Evolutionary conservation across 2,329 filamentous ascomycete genomes (phyloP).

Genomic region (Fusarium sp.): DNA sequence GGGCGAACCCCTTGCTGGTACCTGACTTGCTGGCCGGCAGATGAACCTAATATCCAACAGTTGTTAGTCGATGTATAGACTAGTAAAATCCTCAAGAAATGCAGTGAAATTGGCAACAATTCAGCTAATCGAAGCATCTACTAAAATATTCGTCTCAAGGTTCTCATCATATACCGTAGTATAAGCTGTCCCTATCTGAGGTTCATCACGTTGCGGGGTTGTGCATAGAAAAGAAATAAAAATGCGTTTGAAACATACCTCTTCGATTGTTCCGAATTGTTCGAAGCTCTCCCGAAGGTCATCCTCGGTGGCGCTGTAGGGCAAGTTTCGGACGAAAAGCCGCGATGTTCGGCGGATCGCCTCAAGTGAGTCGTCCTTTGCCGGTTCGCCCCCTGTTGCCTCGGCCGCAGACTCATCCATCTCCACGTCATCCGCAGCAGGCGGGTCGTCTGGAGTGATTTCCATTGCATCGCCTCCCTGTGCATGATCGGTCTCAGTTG

Average conservation of each 20-base stretch:
- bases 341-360: conserved; percentile 77
- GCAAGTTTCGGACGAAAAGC: conserved; percentile 89
- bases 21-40: conserved; percentile 80
- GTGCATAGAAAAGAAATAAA: conserved; percentile 14
- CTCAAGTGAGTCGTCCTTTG: conserved; percentile 48
- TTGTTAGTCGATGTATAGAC: conserved; percentile 45
- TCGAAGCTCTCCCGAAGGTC: conserved; percentile 80
- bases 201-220: conserved; percentile 81
- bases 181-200: conserved; percentile 99
- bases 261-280: conserved; percentile 80
- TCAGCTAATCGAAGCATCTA: conserved; percentile 98
- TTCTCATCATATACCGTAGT: conserved; percentile 90
- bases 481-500: conserved; percentile 29
- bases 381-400: conserved; percentile 41
- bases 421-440: conserved; percentile 34
- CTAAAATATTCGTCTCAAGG: conserved; percentile 96
- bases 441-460: conserved; percentile 27
- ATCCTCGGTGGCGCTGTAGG: conserved; percentile 81
- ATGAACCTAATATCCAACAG: conserved; percentile 74
- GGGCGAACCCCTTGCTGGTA: conserved; percentile 88
- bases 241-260: conserved; percentile 73
- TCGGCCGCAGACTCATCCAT: conserved; percentile 45
- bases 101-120: conserved; percentile 47
- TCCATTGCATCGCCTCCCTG: conserved; percentile 31
- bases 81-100: conserved; percentile 38